phyloP scores from a whole-genome alignment of 2,329 filamentous ascomycete species.

The Fusarium sp. region DNA sequence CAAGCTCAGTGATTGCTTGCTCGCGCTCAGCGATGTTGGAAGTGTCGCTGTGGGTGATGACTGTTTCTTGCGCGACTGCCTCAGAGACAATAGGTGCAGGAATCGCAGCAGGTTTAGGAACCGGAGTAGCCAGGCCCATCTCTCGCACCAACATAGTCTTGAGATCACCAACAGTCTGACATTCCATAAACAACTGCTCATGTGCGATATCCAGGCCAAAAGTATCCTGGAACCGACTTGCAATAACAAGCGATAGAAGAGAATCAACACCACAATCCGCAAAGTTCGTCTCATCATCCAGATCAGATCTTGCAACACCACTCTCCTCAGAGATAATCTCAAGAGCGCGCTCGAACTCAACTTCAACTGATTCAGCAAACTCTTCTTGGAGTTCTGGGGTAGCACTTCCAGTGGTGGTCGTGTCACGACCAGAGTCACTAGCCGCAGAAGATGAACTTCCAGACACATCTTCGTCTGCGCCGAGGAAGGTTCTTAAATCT shows the following conservation, averaged over 20 bases:
- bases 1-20: slow-evolving; percentile 4
- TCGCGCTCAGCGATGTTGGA: background rate
- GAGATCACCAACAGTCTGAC: slow-evolving; percentile 15
- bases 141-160: slow-evolving; percentile 13
- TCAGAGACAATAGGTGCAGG: background rate
- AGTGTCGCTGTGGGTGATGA: background rate
- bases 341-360: slow-evolving; percentile 30
- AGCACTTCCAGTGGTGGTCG: background rate
- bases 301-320: slow-evolving; percentile 63
- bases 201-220: slow-evolving; percentile 19
- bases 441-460: slow-evolving; percentile 16
- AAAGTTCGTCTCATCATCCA: slow-evolving; percentile 67
- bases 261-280: slow-evolving; percentile 69
- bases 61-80: background rate
- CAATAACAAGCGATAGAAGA: slow-evolving; percentile 67
- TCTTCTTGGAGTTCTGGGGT: slow-evolving; percentile 12
- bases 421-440: slow-evolving; percentile 17
- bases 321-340: slow-evolving; percentile 58
- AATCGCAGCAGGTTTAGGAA: background rate
- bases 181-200: slow-evolving; percentile 30
- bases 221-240: slow-evolving; percentile 62
- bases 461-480: slow-evolving; percentile 5
- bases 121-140: background rate
- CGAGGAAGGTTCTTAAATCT: slow-evolving; percentile 55
- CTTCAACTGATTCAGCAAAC: background rate